A percentile compares a stretch with the other conserved stretches of the same genome.
phyloP scores from a whole-genome alignment of 2,329 filamentous ascomycete genomes.

The Gaeumannomyces sp. region DNA sequence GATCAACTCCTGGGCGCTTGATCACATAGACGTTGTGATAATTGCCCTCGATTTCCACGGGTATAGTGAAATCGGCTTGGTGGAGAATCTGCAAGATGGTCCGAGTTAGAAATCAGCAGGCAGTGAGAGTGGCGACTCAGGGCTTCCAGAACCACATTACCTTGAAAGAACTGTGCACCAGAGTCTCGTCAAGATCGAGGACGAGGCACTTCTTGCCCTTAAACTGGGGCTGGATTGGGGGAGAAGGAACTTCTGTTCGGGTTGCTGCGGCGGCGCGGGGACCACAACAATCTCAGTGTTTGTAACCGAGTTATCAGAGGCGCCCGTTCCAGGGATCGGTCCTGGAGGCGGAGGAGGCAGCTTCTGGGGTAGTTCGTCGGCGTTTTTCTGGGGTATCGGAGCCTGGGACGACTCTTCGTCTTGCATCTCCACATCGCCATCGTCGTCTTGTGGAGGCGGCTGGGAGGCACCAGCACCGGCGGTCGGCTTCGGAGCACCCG shows the following conservation, averaged over 20 bases:
- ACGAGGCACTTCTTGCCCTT: constrained; percentile 90
- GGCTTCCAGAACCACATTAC: constrained; percentile 40
- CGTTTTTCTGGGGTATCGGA: constrained; percentile 9
- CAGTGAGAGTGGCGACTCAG: background rate
- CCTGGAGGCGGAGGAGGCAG: constrained; percentile 43
- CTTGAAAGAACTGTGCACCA: constrained; percentile 99
- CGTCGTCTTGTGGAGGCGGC: constrained; percentile 35
- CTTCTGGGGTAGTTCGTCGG: constrained; percentile 31
- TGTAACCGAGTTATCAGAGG: constrained; percentile 27
- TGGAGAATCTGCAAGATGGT: constrained; percentile 67
- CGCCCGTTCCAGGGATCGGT: constrained; percentile 31
- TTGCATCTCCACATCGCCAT: constrained; percentile 62
- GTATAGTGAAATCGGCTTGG: constrained; percentile 97
- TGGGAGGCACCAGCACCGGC: background rate
- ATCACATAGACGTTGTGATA: constrained; percentile 99
- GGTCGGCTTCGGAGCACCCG: constrained; percentile 6
- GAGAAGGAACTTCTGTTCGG: constrained; percentile 64
- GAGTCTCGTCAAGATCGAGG: constrained; percentile 89
- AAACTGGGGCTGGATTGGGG: constrained; percentile 72
- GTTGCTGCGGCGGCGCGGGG: constrained; percentile 37
- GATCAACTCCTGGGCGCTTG: constrained; percentile 95
- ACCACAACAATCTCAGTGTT: constrained; percentile 36
- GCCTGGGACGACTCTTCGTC: constrained; percentile 50
- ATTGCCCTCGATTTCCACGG: constrained; percentile 96
- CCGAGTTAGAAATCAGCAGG: background rate